phyloP scores from a whole-genome alignment of 805 yeast genomes.

The Wickerhamiella australiensis region DNA sequence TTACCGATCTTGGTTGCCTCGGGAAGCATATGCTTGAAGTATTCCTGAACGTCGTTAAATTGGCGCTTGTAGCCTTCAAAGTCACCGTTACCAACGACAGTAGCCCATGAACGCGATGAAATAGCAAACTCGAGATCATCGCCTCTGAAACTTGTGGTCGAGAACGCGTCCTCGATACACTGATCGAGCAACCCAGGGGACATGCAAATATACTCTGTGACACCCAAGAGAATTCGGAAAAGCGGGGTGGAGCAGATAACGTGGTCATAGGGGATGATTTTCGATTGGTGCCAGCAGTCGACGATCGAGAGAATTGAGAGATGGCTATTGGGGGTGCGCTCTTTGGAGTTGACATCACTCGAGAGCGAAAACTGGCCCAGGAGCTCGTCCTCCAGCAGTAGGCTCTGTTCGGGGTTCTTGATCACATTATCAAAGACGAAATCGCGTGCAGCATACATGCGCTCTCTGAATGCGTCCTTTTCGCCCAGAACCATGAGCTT shows the following conservation, averaged over 20 bases:
- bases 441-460: slow-evolving; percentile 56
- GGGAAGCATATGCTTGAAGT: slow-evolving; percentile 73
- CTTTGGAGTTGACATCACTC: slow-evolving; percentile 47
- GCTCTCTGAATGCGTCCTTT: slow-evolving; percentile 41
- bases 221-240: slow-evolving; percentile 86
- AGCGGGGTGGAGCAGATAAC: slow-evolving; percentile 92
- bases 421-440: slow-evolving; percentile 60
- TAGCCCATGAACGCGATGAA: slow-evolving; percentile 83
- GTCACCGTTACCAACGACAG: slow-evolving; percentile 61
- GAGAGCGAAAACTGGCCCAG: slow-evolving; percentile 70
- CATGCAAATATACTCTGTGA: slow-evolving; percentile 81
- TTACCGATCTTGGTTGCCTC: slow-evolving; percentile 85
- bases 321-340: slow-evolving; percentile 63
- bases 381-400: slow-evolving; percentile 64
- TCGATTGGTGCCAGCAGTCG: slow-evolving; percentile 80
- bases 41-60: slow-evolving; percentile 71
- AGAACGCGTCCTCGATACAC: slow-evolving; percentile 59
- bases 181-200: slow-evolving; percentile 72
- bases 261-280: slow-evolving; percentile 89
- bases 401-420: slow-evolving; percentile 38
- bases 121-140: slow-evolving; percentile 89
- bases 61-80: slow-evolving; percentile 56
- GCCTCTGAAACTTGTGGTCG: slow-evolving; percentile 56
- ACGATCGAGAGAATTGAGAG: slow-evolving; percentile 79
- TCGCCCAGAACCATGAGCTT: slow-evolving; percentile 68